Base-by-base conservation (phyloP, 2,329 filamentous ascomycete species). In the Cladophialophora carrionii region DNA sequence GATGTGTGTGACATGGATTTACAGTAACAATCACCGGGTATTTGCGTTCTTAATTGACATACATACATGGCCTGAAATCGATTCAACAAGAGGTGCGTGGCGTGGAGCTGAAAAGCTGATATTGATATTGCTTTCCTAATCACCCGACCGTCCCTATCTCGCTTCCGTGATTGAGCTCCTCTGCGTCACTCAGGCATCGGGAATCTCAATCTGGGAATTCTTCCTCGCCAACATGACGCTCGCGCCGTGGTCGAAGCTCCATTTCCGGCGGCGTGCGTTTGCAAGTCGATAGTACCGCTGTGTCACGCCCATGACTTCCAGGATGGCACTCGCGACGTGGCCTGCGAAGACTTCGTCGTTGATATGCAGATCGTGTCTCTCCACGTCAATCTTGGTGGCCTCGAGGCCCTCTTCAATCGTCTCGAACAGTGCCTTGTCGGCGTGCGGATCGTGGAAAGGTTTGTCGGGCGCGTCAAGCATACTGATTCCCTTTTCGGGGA, bases 401-500 rank as follows among this genome's bases (percentile, higher is more conserved):
- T 76, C 60, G 22, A 90, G 73, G 0, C 81, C 84, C 0, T 77
- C 69, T 55, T 76, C 79, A 17, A 90, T 74, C 0, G 81, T 77
- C 0, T 75, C 70, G 62, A 83, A 82, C 20, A 87, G 70, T 5
- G 74, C 77, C 17, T 74, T 72, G 69, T 86, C 83, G 2, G 82
- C 82, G 34, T 78, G 72, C 2, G 72, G 68, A 72, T 86, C 80
- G 68, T 80, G 76, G 71, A 89, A 90, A 0, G 85, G 77, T 2
- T 77, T 81, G 0, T 76, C 80, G 22, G 83, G 79, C 0, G 80
- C 81, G 7, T 85, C 80, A 54, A 91, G 80, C 77, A 85, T 81
- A 72, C 88, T 90, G 12, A 90, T 74, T 0, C 88, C 88, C 0
- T 82, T 83, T 9, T 74, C 78, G 0, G 88, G 88, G 7, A 90